Evolutionary conservation across 1,284 basidiomycete species (phyloP).

Genomic region (Heterobasidion parviporum): DNA sequence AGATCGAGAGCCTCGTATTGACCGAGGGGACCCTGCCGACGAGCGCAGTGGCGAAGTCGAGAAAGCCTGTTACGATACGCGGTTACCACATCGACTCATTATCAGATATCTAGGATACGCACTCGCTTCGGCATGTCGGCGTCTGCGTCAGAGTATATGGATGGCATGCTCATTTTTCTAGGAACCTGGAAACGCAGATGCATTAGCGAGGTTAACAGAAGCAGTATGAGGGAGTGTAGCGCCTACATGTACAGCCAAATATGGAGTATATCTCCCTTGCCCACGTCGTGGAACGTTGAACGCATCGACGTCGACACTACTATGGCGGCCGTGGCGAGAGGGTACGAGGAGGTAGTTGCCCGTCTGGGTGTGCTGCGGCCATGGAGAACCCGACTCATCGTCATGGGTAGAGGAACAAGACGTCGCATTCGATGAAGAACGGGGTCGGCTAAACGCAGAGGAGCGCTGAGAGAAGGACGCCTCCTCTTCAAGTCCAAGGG

Average conservation of each 20-base stretch:
- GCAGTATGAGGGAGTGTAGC: background rate
- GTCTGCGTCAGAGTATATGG: slow-evolving; percentile 18
- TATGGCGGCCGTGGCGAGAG: slow-evolving; percentile 12
- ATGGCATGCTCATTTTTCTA: slow-evolving; percentile 25
- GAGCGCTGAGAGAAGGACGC: slow-evolving; percentile 21
- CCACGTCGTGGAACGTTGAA: slow-evolving; percentile 20
- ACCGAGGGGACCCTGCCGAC: slow-evolving; percentile 3
- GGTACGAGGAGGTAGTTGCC: slow-evolving; percentile 25
- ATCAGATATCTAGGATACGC: slow-evolving; percentile 6
- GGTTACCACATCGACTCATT: background rate
- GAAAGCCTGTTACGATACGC: slow-evolving; percentile 3
- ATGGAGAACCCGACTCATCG: slow-evolving; percentile 6
- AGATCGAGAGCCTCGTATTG: slow-evolving; percentile 1
- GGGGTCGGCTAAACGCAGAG: slow-evolving; percentile 17
- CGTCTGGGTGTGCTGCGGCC: slow-evolving; percentile 21
- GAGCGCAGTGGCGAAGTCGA: slow-evolving; percentile 10
- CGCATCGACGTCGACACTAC: slow-evolving; percentile 14
- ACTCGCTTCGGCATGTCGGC: slow-evolving; percentile 21
- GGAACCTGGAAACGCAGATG: slow-evolving; percentile 15
- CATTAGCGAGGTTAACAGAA: background rate
- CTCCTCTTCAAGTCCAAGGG: slow-evolving; percentile 56
- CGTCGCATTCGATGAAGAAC: slow-evolving; percentile 15
- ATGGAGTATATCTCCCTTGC: slow-evolving; percentile 54
- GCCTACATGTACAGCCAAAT: slow-evolving; percentile 48
- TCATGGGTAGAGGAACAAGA: slow-evolving; percentile 5